Percentiles rank a stretch among this genome's conserved stretches.
Conservation (phyloP, 2,329 filamentous ascomycete genomes). For the Epichloe hybrida region DNA sequence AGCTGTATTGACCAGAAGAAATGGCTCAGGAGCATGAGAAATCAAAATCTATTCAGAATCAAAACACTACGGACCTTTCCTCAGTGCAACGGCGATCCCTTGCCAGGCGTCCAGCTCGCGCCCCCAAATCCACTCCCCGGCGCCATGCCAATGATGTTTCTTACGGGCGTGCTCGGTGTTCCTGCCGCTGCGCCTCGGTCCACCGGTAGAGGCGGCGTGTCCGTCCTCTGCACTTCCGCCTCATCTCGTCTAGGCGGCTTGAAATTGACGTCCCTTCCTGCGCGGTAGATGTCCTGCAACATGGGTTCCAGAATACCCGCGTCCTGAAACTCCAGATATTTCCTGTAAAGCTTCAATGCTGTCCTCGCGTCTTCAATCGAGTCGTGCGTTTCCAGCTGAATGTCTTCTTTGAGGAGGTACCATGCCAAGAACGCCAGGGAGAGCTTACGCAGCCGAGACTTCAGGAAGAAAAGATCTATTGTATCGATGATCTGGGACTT, state of each 20-base stretch:
- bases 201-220: conserved; percentile 37
- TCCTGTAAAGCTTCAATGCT: conserved; percentile 75
- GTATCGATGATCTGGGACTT: conserved; percentile 87
- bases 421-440: conserved; percentile 86
- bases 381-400: conserved; percentile 86
- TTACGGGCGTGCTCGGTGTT: conserved; percentile 34
- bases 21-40: too few relatives aligned
- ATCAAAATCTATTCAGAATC: neutral
- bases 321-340: conserved; percentile 79
- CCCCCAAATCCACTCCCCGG: conserved; percentile 25
- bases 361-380: conserved; percentile 91
- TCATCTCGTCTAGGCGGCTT: conserved; percentile 37
- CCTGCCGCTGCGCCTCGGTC: conserved; percentile 16
- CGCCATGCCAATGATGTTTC: conserved; percentile 22
- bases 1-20: too few relatives aligned
- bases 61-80: neutral
- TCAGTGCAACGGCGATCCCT: conserved; percentile 24
- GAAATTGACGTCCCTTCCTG: conserved; percentile 35
- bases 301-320: conserved; percentile 73
- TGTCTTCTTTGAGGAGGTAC: conserved; percentile 82
- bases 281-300: conserved; percentile 70
- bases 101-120: conserved; percentile 32
- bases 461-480: conserved; percentile 78
- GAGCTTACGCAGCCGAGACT: conserved; percentile 68
- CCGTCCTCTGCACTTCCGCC: conserved; percentile 30